Base-by-base conservation (phyloP, 179 eudicot genomes). In the Pouteria campechiana region DNA sequence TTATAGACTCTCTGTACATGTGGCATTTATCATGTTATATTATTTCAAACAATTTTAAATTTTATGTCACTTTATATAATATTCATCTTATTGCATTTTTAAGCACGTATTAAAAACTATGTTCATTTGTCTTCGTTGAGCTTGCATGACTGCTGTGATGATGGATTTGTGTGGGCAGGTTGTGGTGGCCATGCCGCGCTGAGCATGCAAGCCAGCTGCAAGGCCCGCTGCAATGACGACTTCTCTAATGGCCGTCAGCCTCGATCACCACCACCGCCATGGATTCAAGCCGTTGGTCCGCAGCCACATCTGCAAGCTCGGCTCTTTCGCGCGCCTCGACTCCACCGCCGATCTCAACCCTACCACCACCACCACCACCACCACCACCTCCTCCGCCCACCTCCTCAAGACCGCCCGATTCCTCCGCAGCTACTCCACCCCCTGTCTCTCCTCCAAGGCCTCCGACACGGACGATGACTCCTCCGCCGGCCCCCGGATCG, bases 161-260 rank as follows among this genome's bases (percentile, higher is more conserved):
- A n/a, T n/a, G n/a, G n/a, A n/a, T n/a, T n/a, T n/a, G n/a, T n/a
- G n/a, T n/a, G n/a, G n/a, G n/a, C n/a, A n/a, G n/a, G n/a, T n/a
- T n/a, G n/a, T n/a, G n/a, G n/a, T n/a, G n/a, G n/a, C n/a, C n/a
- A n/a, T n/a, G n/a, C n/a, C n/a, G n/a, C n/a, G n/a, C n/a, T n/a
- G n/a, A n/a, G n/a, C n/a, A n/a, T n/a, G n/a, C n/a, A n/a, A n/a
- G n/a, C n/a, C n/a, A n/a, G n/a, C n/a, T n/a, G n/a, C n/a, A n/a
- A n/a, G n/a, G n/a, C n/a, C n/a, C n/a, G n/a, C n/a, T n/a, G n/a
- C n/a, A n/a, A n/a, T n/a, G n/a, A n/a, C n/a, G n/a, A n/a, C n/a
- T n/a, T n/a, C n/a, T n/a, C n/a, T n/a, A 50, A 85, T 86, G 97
- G 95, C 90, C 55, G 83, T 85, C 54, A 86, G 60, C 34, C 52